Conservation (phyloP, 2,329 filamentous ascomycete genomes). For the Aspergillus ustus region DNA sequence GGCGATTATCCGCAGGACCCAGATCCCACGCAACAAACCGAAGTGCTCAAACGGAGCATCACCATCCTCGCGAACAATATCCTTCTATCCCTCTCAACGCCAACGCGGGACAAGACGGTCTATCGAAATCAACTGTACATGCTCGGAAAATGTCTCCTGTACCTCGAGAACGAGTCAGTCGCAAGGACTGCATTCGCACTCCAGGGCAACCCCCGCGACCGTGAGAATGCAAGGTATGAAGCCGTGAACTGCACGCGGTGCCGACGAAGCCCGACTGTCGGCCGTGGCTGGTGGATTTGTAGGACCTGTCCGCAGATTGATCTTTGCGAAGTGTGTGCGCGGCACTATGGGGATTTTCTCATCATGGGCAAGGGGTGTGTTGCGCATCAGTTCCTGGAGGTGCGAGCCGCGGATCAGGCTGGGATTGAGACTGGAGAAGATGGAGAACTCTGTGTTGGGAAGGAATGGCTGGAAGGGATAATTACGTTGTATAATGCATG, state of each 20-base stretch:
- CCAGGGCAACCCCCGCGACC: neutral
- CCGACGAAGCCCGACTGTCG: neutral
- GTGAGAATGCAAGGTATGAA: neutral
- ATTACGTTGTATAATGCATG: neutral
- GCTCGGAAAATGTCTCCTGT: neutral
- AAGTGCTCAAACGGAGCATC: neutral
- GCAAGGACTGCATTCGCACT: neutral
- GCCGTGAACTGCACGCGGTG: neutral
- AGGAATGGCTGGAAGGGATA: neutral
- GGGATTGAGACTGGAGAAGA: neutral
- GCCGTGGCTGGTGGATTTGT: neutral
- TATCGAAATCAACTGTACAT: neutral
- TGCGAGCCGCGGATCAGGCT: neutral
- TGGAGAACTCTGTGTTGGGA: neutral
- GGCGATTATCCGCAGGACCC: neutral
- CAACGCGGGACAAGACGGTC: neutral
- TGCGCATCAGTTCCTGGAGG: neutral
- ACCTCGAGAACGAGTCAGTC: neutral
- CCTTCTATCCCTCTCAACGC: neutral
- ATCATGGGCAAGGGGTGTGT: neutral
- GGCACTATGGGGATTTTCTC: neutral
- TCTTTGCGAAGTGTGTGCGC: neutral
- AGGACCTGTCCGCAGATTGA: neutral
- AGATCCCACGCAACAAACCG: neutral
- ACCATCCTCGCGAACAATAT: neutral